phyloP scores from a whole-genome alignment of 495 filamentous ascomycete genomes.

The Chaetomium cochliodes region DNA sequence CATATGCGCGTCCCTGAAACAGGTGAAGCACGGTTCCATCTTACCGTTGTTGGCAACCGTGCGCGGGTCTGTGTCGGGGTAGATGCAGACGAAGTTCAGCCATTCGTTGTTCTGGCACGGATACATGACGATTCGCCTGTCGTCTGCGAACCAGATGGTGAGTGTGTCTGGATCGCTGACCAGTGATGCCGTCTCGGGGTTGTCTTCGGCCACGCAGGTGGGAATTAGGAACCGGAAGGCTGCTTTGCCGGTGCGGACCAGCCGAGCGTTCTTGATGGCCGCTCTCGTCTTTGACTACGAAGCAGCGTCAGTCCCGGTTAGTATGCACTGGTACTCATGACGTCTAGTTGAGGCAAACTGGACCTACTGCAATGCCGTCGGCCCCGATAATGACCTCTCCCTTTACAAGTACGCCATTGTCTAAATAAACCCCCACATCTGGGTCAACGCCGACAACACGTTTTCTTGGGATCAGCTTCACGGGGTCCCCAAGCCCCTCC shows the following conservation, averaged over 20 bases:
- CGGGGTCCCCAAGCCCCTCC: constrained; percentile 42
- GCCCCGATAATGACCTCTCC: constrained; percentile 46
- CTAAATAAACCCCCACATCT: constrained; percentile 44
- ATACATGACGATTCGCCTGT: constrained; percentile 60
- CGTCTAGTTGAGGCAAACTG: constrained; percentile 13
- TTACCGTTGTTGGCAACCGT: background rate
- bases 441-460: constrained; percentile 47
- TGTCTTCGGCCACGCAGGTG: constrained; percentile 43
- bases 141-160: constrained; percentile 50
- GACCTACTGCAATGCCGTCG: constrained; percentile 41
- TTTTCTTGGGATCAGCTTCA: constrained; percentile 37
- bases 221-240: constrained; percentile 63
- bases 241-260: constrained; percentile 53
- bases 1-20: constrained; percentile 20
- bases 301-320: background rate
- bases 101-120: constrained; percentile 54
- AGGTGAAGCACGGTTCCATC: background rate
- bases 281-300: constrained; percentile 36
- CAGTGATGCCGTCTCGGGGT: constrained; percentile 47
- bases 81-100: constrained; percentile 62
- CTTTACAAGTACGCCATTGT: constrained; percentile 34
- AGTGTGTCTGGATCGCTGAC: constrained; percentile 44
- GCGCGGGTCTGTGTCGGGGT: constrained; percentile 49
- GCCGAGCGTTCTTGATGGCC: constrained; percentile 35
- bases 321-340: no score